These are phyloP conservation scores for Ascochyta pisi DNA, from an alignment of 2,329 filamentous ascomycete species.

Conservation along the genomic window DNA sequence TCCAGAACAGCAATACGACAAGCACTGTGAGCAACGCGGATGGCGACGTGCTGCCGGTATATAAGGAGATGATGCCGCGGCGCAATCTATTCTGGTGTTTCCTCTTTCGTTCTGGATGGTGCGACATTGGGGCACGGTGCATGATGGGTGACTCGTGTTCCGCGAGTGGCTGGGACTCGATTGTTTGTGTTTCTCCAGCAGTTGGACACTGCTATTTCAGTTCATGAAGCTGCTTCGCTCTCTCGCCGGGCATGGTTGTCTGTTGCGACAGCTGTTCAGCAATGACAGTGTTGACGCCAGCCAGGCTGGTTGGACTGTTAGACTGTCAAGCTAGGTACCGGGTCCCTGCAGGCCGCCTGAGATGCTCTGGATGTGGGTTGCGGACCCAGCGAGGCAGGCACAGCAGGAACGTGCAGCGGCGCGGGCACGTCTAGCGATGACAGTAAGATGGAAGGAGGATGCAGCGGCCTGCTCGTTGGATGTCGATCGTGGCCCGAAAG, in stretches of 20 bases:
- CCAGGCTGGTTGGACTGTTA: slow-evolving; percentile 5
- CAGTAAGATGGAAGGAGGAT: slow-evolving; percentile 26
- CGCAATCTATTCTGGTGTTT: slow-evolving; percentile 28
- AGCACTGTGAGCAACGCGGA: slow-evolving; percentile 35
- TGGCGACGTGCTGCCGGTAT: slow-evolving; percentile 19
- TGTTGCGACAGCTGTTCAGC: not conserved
- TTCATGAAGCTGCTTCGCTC: slow-evolving; percentile 17
- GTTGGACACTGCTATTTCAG: slow-evolving; percentile 27
- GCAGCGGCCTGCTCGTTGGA: slow-evolving; percentile 13
- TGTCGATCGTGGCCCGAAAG: slow-evolving; percentile 34
- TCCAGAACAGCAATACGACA: slow-evolving; percentile 34
- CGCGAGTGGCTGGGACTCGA: slow-evolving; percentile 26
- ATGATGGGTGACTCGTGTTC: slow-evolving; percentile 32
- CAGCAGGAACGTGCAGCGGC: slow-evolving; percentile 24
- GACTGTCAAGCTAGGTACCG: not conserved
- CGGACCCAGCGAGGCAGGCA: not conserved
- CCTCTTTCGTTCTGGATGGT: slow-evolving; percentile 39
- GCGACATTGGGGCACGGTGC: slow-evolving; percentile 36
- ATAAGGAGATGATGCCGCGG: slow-evolving; percentile 27
- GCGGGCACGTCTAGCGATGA: slow-evolving; percentile 14
- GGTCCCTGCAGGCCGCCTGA: slow-evolving; percentile 9
- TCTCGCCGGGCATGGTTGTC: slow-evolving; percentile 33
- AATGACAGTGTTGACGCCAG: not conserved
- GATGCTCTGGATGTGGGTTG: slow-evolving; percentile 17
- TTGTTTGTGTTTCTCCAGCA: slow-evolving; percentile 18